phyloP scores from a whole-genome alignment of 2,329 filamentous ascomycete species.

The Verticillium albo-atrum region DNA sequence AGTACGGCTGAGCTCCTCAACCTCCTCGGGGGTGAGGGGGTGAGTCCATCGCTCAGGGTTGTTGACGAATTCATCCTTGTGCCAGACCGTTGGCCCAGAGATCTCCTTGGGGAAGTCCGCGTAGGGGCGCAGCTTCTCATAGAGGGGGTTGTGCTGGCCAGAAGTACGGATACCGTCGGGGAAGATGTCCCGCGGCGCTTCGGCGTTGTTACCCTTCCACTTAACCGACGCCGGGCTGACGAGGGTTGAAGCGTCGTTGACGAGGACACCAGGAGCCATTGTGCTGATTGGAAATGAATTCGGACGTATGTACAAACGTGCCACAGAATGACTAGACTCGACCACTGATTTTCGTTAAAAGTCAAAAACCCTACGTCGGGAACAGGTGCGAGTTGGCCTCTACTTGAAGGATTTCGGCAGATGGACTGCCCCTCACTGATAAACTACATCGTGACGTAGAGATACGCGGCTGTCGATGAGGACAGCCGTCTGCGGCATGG shows the following conservation, averaged over 20 bases:
- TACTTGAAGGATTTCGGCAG: neutral
- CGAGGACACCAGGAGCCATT: constrained; percentile 15
- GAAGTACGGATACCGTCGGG: constrained; percentile 48
- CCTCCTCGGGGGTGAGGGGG: constrained; percentile 60
- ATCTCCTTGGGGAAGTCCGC: constrained; percentile 67
- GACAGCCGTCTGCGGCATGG: neutral
- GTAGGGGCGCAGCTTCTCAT: constrained; percentile 62
- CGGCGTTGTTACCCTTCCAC: constrained; percentile 22
- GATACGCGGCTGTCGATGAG: neutral
- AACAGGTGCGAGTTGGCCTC: neutral
- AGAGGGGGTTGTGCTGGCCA: constrained; percentile 68
- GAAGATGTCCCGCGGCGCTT: constrained; percentile 32
- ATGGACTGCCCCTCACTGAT: neutral
- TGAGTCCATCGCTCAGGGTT: constrained; percentile 70
- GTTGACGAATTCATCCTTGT: constrained; percentile 56
- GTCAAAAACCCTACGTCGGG: neutral
- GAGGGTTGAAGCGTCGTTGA: constrained; percentile 10
- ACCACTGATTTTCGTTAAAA: neutral
- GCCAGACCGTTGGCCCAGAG: constrained; percentile 69
- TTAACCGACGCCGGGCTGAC: neutral
- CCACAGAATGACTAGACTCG: neutral
- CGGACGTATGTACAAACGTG: neutral
- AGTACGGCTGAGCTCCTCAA: constrained; percentile 60
- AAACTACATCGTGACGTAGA: neutral
- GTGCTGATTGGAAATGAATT: neutral